Conservation (phyloP, 1,139 yeast species). For the Blastobotrys raffinosifermentans region DNA sequence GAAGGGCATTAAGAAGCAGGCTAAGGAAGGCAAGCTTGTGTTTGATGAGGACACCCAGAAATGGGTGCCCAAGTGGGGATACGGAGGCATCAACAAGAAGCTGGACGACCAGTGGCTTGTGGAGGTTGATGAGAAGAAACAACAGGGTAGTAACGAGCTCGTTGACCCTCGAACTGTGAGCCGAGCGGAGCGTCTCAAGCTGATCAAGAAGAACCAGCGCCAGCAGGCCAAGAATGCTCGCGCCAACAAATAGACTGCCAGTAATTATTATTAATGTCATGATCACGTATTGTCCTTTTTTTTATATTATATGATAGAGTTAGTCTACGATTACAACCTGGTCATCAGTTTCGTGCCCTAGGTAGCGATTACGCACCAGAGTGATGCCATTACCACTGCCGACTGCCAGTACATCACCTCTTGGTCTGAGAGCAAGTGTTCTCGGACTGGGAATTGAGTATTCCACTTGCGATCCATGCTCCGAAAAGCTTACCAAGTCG, state of each 20-base stretch:
- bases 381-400: not conserved
- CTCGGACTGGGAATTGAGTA: not conserved
- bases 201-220: conserved; percentile 77
- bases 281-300: not conserved
- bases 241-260: not conserved
- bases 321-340: not conserved
- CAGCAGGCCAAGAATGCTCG: conserved; percentile 74
- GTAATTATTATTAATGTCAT: not conserved
- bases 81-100: conserved; percentile 84
- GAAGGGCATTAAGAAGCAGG: conserved; percentile 90
- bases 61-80: conserved; percentile 99
- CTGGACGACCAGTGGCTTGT: conserved; percentile 92
- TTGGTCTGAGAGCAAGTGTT: not conserved
- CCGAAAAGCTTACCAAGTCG: not conserved
- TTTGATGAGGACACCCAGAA: conserved; percentile 85
- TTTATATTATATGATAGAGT: not conserved
- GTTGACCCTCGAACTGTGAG: conserved; percentile 79
- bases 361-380: conserved; percentile 1
- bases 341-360: not conserved
- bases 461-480: conserved; percentile 1
- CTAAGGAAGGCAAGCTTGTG: conserved; percentile 83
- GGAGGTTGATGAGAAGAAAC: conserved; percentile 73
- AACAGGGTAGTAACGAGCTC: conserved; percentile 61
- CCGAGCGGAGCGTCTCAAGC: conserved; percentile 77
- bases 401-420: conserved; percentile 1